phyloP scores from a whole-genome alignment of 371 early-diverging fungal species.

The Mucor saturninus region DNA sequence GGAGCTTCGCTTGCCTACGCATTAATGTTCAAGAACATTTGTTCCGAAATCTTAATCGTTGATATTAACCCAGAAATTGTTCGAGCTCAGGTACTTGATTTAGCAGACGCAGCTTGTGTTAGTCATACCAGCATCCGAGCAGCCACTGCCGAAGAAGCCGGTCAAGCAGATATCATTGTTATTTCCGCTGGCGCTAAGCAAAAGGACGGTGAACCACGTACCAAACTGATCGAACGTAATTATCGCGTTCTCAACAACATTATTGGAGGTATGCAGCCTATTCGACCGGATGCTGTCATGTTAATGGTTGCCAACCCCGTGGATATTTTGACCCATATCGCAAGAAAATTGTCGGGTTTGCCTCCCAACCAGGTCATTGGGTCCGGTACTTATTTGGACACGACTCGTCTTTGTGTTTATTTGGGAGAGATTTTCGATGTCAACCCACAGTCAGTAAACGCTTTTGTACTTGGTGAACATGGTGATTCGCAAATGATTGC shows the following conservation, averaged over 20 bases:
- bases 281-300: conserved; percentile 73
- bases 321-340: conserved; percentile 82
- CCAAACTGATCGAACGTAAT: conserved; percentile 80
- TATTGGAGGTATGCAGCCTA: conserved; percentile 74
- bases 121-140: conserved; percentile 64
- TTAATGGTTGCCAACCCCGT: conserved; percentile 85
- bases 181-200: conserved; percentile 92
- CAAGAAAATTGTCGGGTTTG: conserved; percentile 79
- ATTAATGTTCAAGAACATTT: conserved; percentile 69
- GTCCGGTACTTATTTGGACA: conserved; percentile 86
- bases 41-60: conserved; percentile 75
- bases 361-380: conserved; percentile 84
- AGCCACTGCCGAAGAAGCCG: conserved; percentile 72
- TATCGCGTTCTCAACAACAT: conserved; percentile 74
- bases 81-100: conserved; percentile 80
- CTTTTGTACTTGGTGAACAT: conserved; percentile 87
- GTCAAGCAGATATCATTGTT: conserved; percentile 84
- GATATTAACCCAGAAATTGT: conserved; percentile 68
- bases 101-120: conserved; percentile 77
- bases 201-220: conserved; percentile 76
- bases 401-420: conserved; percentile 72
- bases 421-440: conserved; percentile 66
- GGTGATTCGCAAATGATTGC: conserved; percentile 87
- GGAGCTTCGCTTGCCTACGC: conserved; percentile 82
- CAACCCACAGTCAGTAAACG: conserved; percentile 76